Percentiles rank a stretch among this genome's conserved stretches.
Conservation (phyloP, 2,329 filamentous ascomycete species). For the Sodiomyces alkalinus region DNA sequence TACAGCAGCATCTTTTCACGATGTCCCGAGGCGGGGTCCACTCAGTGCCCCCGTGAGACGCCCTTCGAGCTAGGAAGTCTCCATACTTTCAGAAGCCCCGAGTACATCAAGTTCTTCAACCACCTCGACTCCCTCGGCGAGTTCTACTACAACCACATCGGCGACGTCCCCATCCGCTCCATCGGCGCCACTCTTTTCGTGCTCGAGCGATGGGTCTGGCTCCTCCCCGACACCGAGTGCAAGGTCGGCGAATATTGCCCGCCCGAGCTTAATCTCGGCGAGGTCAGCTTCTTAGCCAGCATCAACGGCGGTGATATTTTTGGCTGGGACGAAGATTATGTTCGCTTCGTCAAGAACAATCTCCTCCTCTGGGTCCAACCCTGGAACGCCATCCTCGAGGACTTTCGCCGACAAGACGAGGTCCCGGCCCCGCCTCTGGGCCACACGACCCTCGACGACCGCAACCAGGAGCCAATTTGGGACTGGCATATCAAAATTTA, state of each 20-base stretch:
- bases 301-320: constrained; percentile 8
- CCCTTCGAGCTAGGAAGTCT: constrained; percentile 40
- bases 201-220: constrained; percentile 30
- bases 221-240: constrained; percentile 9
- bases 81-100: constrained; percentile 31
- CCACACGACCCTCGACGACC: constrained; percentile 6
- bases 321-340: constrained; percentile 35
- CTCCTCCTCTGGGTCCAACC: constrained; percentile 9
- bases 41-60: constrained; percentile 32
- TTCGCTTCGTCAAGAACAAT: constrained; percentile 1
- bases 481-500: no score
- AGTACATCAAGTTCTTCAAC: constrained; percentile 31
- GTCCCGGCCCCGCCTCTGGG: constrained; percentile 11
- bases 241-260: constrained; percentile 10
- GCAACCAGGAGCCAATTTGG: no score
- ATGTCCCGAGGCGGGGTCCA: no score
- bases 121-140: constrained; percentile 32
- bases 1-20: constrained; percentile 4
- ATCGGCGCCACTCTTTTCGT: constrained; percentile 38
- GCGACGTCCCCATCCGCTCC: constrained; percentile 36
- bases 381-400: constrained; percentile 17
- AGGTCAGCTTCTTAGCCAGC: constrained; percentile 1
- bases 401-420: no score
- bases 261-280: not conserved
- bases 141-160: constrained; percentile 30